phyloP scores from a whole-genome alignment of 2,329 filamentous ascomycete species.

The Trichoderma cornu-damae region DNA sequence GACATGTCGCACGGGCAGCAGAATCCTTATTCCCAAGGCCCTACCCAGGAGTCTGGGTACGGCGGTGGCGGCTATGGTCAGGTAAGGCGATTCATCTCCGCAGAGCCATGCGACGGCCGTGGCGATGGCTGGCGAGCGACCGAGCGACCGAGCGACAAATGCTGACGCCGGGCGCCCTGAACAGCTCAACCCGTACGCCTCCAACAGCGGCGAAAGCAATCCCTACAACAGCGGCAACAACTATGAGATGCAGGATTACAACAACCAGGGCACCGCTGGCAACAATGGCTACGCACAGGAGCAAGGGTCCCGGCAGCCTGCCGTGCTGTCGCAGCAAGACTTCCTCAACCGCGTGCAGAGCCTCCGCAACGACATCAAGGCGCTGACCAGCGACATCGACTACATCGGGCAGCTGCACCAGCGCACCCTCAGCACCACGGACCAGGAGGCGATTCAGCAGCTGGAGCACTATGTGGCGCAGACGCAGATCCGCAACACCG shows the following conservation, averaged over 20 bases:
- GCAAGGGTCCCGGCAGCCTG: slow-evolving; percentile 28
- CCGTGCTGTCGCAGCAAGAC: slow-evolving; percentile 54
- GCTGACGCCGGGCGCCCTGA: slow-evolving; percentile 6
- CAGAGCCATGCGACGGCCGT: not conserved
- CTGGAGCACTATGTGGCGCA: slow-evolving; percentile 64
- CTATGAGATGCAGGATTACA: slow-evolving; percentile 53
- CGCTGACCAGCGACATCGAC: slow-evolving; percentile 61
- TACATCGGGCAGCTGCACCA: slow-evolving; percentile 66
- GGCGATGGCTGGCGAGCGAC: too few species aligned
- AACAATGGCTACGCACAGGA: slow-evolving; percentile 11
- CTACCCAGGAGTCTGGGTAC: slow-evolving; percentile 21
- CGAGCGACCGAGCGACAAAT: not conserved
- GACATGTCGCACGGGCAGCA: slow-evolving; percentile 27
- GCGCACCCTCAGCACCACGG: slow-evolving; percentile 62
- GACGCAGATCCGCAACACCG: slow-evolving; percentile 67
- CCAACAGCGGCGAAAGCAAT: slow-evolving; percentile 46
- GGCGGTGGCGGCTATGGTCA: slow-evolving; percentile 21
- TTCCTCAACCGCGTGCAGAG: slow-evolving; percentile 64
- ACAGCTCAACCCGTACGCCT: slow-evolving; percentile 22
- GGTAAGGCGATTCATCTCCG: slow-evolving; percentile 17
- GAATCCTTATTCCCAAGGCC: slow-evolving; percentile 24
- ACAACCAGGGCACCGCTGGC: slow-evolving; percentile 23
- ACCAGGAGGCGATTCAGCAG: slow-evolving; percentile 50
- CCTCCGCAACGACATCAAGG: slow-evolving; percentile 62
- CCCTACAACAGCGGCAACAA: slow-evolving; percentile 43